Evolutionary conservation across 2,329 filamentous ascomycete species (phyloP), one percentile per base, ranked within the genome.

Genomic region (Neofusicoccum sp.): DNA sequence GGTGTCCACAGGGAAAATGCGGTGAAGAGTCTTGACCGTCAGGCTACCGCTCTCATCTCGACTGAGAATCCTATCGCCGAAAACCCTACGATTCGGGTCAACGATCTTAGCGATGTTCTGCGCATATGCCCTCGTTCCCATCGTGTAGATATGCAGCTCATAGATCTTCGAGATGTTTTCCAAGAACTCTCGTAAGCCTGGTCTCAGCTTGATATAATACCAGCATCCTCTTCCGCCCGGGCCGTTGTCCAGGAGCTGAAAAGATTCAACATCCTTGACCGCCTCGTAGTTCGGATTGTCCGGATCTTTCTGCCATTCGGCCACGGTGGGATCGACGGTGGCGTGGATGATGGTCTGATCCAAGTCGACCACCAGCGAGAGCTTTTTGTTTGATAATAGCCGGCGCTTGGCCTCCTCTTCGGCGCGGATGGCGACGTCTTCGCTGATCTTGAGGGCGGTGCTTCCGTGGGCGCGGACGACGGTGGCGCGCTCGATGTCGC

Each of bases 301-400:
- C 29, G 89, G 87, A 75, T 99, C 93, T 56, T 87, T 85, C 81
- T 96, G 91, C 95, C 95, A 99, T 75, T 99, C 94, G 67, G 89
- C 93, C 61, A 99, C 89, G 0, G 95, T 99, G 6, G 93, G 94
- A 70, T 99, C 95, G 71, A 98, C 96, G 66, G 93, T 97, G 31
- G 95, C 95, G 76, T 99, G 95, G 68, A 99, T 99, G 71, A 99
- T 95, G 63, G 95, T 99, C 80, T 98, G 94, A 75, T 99, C 95
- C 61, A 99, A 83, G 82, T 99, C 95, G 69, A 99, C 95, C 31
- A 99, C 95, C 48, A 99, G 84, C 49, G 91, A 96, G 48, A 99
- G 84, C 79, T 96, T 97, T 69, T 90, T 87, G 66, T 90, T 86
- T 64, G 88, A 84, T 47, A 99, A 81, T 45, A 99, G 82, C 22